Base-by-base conservation (phyloP, 2,329 filamentous ascomycete genomes). In the Colletotrichum endophyticum region DNA sequence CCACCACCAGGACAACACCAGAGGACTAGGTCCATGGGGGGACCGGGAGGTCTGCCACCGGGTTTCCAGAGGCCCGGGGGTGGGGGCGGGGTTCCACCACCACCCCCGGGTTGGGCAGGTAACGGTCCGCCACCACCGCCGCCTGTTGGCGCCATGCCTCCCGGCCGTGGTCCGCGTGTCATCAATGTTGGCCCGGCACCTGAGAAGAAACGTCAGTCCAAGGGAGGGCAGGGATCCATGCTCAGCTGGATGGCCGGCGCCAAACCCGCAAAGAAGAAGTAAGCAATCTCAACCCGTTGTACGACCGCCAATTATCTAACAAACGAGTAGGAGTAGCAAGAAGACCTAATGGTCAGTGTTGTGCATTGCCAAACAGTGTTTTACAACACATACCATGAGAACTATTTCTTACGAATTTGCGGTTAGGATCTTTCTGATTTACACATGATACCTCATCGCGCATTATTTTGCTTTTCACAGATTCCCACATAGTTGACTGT, bases 181-280 rank as follows among this genome's bases (percentile, higher is more conserved):
- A 66, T 86, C 2, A 78, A 80, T 6, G 83, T 80, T 16, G 79
- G 77, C 19, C 80, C 73, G 8, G 28, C 19, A 27, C 57, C 16
- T 15, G 57, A 79, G 19, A 79, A 79, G 27, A 79, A 79, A 16
- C 84, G 81, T 74, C 83, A 82, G 75, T 81, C 79, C 70, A 82
- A 82, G 66, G 3, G 39, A 49, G 39, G 59, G 5, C 69, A 79
- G 19, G 79, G 79, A 16, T 80, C 81, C 8, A 73, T 86, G 70
- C 79, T 85, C 12, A 81, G 79, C 12, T 86, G 83, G 83, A 81
- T 85, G 75, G 78, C 75, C 71, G 79, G 78, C 68, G 79, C 77
- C 5, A 81, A 81, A 62, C 80, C 81, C 11, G 19, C 59, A 34
- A 84, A 83, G 78, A 86, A 80, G 79, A 84, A 82, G 83, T 84